Conservation (phyloP, 306 rosid genomes). For the Glycyrrhiza uralensis region DNA sequence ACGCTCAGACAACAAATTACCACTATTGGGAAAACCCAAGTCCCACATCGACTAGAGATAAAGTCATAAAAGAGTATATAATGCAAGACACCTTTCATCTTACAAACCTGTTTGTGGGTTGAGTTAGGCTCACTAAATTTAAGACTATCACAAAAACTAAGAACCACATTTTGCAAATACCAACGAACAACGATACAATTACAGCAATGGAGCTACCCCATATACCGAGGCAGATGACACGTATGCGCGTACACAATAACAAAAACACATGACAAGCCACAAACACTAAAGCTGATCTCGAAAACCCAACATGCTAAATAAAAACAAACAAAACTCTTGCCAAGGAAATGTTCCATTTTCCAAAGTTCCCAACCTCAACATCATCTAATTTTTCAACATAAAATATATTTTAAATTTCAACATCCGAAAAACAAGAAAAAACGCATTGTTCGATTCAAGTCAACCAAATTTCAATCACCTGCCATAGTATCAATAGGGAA, state of each 20-base stretch:
- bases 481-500: conserved; percentile 31
- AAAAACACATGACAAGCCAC: not conserved
- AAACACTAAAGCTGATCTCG: conserved; percentile 30
- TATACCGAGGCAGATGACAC: conserved; percentile 15
- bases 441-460: conserved; percentile 2
- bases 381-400: conserved; percentile 18
- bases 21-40: too few relatives aligned
- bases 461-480: conserved; percentile 33
- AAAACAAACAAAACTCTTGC: too few relatives aligned
- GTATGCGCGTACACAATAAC: not conserved
- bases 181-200: not conserved
- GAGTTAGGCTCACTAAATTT: too few relatives aligned
- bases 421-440: conserved; percentile 17
- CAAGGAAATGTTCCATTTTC: conserved; percentile 24
- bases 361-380: conserved; percentile 36
- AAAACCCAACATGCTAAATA: conserved; percentile 34
- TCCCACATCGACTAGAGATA: too few relatives aligned
- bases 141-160: too few relatives aligned
- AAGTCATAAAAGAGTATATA: too few relatives aligned
- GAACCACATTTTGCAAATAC: not conserved
- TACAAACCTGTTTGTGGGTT: too few relatives aligned
- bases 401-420: conserved; percentile 19
- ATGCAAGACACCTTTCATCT: too few relatives aligned
- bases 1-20: conserved; percentile 3
- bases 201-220: not conserved